These are phyloP conservation scores for Apiotrichum porosum DNA, from an alignment of 1,284 basidiomycete species.

Conservation along the genomic window DNA sequence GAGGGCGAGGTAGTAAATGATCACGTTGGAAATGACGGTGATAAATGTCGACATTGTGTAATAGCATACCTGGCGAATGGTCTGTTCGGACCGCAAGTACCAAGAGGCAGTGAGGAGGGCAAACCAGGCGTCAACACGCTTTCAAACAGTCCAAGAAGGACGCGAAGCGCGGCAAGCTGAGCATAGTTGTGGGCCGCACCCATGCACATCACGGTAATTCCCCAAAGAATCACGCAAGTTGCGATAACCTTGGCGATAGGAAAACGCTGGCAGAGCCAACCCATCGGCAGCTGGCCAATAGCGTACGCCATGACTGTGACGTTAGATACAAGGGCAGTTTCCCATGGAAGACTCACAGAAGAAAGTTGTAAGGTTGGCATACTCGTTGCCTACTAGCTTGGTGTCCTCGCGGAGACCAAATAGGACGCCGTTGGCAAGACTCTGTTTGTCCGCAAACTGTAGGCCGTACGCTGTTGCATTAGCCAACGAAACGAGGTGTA, in stretches of 20 bases:
- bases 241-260: conserved; percentile 16
- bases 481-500: too few species aligned
- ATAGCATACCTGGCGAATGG: conserved; percentile 19
- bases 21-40: conserved; percentile 1
- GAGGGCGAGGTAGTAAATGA: conserved; percentile 21
- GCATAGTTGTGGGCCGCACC: conserved; percentile 9
- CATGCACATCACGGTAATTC: conserved; percentile 5
- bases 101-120: conserved; percentile 18
- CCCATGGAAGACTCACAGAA: conserved; percentile 1
- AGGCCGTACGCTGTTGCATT: too few species aligned
- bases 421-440: conserved; percentile 18
- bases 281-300: conserved; percentile 26
- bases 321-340: background rate
- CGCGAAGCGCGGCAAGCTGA: conserved; percentile 7
- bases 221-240: conserved; percentile 12
- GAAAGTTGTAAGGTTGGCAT: conserved; percentile 15
- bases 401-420: conserved; percentile 30
- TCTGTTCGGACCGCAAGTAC: conserved; percentile 15
- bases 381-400: conserved; percentile 23
- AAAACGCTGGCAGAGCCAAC: conserved; percentile 18
- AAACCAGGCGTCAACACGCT: conserved; percentile 25
- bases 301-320: conserved; percentile 15
- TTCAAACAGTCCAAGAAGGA: conserved; percentile 23
- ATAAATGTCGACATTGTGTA: conserved; percentile 27
- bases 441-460: conserved; percentile 18